Evolutionary conservation across 106 monocot species (phyloP).

Genomic region (Acanthochlamys bracteata): DNA sequence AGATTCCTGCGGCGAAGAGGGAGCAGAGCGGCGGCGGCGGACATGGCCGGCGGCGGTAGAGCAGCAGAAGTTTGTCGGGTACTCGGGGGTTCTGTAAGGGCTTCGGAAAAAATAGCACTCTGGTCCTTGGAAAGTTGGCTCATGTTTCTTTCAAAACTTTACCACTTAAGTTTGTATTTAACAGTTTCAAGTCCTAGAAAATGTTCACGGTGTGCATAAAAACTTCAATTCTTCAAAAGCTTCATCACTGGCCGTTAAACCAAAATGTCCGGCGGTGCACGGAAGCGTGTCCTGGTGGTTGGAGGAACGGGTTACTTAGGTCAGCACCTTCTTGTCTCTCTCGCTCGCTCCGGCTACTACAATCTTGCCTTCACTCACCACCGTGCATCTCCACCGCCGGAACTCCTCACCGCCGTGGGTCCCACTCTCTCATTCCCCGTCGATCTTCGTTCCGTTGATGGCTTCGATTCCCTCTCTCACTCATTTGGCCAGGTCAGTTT

Average conservation of each 20-base stretch:
- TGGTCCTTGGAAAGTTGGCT: too few relatives aligned
- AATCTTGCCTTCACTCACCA: constrained; percentile 84
- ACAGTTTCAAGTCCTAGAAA: too few relatives aligned
- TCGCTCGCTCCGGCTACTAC: constrained; percentile 15
- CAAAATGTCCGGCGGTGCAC: constrained; percentile 25
- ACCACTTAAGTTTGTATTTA: too few relatives aligned
- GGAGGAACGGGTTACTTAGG: constrained; percentile 91
- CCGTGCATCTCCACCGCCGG: constrained; percentile 51
- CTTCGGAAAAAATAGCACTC: too few relatives aligned
- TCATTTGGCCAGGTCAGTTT: constrained; percentile 58
- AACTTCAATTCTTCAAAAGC: too few relatives aligned
- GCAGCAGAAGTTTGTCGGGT: too few relatives aligned
- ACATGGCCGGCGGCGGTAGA: too few relatives aligned
- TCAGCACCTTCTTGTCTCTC: constrained; percentile 65
- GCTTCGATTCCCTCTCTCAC: constrained; percentile 50
- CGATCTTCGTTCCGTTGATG: constrained; percentile 60
- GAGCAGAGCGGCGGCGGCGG: too few relatives aligned
- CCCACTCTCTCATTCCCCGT: constrained; percentile 49
- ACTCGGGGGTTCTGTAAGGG: too few relatives aligned
- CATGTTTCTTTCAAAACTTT: too few relatives aligned
- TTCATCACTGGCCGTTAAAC: too few relatives aligned
- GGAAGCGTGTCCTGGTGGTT: constrained; percentile 62
- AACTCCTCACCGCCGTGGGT: constrained; percentile 39
- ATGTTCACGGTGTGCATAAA: too few relatives aligned
- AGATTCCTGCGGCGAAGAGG: constrained; percentile 9